Evolutionary conservation across 805 yeast species (phyloP).

Genomic region (Yamadazyma philogaea): DNA sequence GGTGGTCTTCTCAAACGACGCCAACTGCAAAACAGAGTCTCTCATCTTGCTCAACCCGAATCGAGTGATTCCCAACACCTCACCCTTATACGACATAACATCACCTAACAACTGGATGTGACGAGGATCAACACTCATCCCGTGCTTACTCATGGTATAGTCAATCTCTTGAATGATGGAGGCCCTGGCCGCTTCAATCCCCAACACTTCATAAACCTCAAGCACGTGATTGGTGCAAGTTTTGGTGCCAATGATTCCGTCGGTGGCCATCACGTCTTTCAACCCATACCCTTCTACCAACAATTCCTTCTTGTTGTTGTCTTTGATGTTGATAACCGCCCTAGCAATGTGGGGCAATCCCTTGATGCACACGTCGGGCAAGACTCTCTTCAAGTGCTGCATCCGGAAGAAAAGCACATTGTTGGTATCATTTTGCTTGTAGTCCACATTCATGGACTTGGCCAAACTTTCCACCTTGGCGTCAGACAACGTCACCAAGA

Average conservation of each 20-base stretch:
- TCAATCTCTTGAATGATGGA: conserved; percentile 93
- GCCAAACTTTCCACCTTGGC: conserved; percentile 37
- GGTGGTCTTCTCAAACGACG: conserved; percentile 96
- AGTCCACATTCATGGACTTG: conserved; percentile 33
- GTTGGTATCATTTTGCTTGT: conserved; percentile 27
- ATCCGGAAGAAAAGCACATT: conserved; percentile 76
- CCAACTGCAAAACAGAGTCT: conserved; percentile 94
- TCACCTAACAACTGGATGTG: conserved; percentile 96
- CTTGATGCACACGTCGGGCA: conserved; percentile 87
- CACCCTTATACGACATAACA: conserved; percentile 98
- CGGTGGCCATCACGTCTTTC: conserved; percentile 94
- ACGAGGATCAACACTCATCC: conserved; percentile 99
- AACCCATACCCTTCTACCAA: conserved; percentile 97
- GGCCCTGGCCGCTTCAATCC: conserved; percentile 96
- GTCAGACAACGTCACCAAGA: conserved; percentile 48
- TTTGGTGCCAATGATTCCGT: conserved; percentile 86
- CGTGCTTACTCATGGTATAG: conserved; percentile 97
- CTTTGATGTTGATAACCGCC: conserved; percentile 92
- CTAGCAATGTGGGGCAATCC: conserved; percentile 90
- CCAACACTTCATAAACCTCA: conserved; percentile 84
- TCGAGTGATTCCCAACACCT: conserved; percentile 95
- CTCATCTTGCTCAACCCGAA: conserved; percentile 98
- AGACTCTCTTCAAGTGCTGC: conserved; percentile 81
- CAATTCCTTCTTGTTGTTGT: conserved; percentile 81
- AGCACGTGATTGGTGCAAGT: conserved; percentile 90